Percentiles rank a stretch among this genome's conserved stretches.
phyloP scores from a whole-genome alignment of 2,329 filamentous ascomycete species.

The Arthrocladium fulminans region DNA sequence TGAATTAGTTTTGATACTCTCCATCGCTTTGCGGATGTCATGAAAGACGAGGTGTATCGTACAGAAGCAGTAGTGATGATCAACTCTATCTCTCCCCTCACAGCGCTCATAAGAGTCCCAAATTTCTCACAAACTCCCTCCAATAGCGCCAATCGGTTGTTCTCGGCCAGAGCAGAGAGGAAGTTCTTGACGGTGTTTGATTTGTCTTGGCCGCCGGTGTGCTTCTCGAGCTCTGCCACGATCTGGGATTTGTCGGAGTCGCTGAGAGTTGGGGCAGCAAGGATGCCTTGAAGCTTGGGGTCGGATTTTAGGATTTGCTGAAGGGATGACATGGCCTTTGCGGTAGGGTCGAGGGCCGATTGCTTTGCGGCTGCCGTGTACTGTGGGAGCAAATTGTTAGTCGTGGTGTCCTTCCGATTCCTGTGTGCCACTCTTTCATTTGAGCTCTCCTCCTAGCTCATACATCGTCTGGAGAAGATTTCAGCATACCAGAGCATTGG shows the following conservation, averaged over 20 bases:
- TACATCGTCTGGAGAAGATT: background rate
- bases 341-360: slow-evolving; percentile 72
- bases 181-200: slow-evolving; percentile 87
- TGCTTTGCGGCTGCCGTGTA: slow-evolving; percentile 94
- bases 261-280: slow-evolving; percentile 71
- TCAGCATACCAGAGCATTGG: slow-evolving; percentile 81
- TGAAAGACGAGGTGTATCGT: slow-evolving; percentile 30
- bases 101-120: slow-evolving; percentile 71
- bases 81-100: slow-evolving; percentile 88
- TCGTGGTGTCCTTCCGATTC: background rate
- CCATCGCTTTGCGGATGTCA: background rate
- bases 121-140: slow-evolving; percentile 83
- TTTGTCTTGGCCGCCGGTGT: slow-evolving; percentile 59
- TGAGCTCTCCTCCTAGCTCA: background rate
- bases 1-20: background rate
- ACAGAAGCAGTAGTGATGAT: slow-evolving; percentile 83
- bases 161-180: slow-evolving; percentile 79
- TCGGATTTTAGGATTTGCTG: slow-evolving; percentile 68
- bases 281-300: slow-evolving; percentile 65
- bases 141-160: slow-evolving; percentile 85
- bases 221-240: slow-evolving; percentile 79
- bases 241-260: slow-evolving; percentile 75
- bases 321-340: slow-evolving; percentile 68
- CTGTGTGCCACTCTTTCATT: background rate
- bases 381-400: slow-evolving; percentile 40